Evolutionary conservation across 2,329 filamentous ascomycete species (phyloP), one percentile per base, ranked within the genome.

Genomic region (Xylaria sp.): DNA sequence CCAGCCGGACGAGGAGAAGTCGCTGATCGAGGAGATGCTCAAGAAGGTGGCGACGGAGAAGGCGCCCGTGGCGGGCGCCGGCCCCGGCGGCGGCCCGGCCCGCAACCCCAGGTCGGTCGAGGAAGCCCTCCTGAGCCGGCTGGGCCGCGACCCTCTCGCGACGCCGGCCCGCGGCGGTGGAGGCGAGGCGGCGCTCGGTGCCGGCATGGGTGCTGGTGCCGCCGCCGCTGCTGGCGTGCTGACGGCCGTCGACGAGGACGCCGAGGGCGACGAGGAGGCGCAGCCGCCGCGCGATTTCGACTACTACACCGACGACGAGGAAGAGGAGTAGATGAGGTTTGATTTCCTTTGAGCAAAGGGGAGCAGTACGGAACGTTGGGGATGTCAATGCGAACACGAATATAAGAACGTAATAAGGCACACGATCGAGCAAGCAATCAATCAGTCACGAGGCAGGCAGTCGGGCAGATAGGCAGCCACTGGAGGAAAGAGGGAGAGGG

Each of bases 1-100:
- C 13, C 83, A 88, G 61, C 89, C 92, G 0, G 83, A 86, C 1
- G 89, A 96, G 71, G 75, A 86, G 44, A 95, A 96, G 72, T 78
- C 86, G 17, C 81, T 94, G 7, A 83, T 99, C 44, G 94, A 97
- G 71, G 86, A 97, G 73, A 96, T 95, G 78, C 84, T 96, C 39
- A 94, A 92, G 81, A 96, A 95, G 72, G 81, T 82, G 3, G 81
- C 81, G 1, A 84, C 78, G 0, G 85, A 87, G 65, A 84, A 81
- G 50, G 84, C 85, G 0, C 82, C 83, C 2, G 79, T 85, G 2
- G 81, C 79, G 62, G 75, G 51, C 67, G 71, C 52, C 16, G 57
- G 60, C 13, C 62, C 52, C 16, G 57, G 60, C 13, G 62, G 57
- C 22, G 44, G 48, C 44, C 61, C 52, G 38, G 60, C 55, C 40